phyloP scores from a whole-genome alignment of 257 asterid genomes.

The Solanum chmielewskii region DNA sequence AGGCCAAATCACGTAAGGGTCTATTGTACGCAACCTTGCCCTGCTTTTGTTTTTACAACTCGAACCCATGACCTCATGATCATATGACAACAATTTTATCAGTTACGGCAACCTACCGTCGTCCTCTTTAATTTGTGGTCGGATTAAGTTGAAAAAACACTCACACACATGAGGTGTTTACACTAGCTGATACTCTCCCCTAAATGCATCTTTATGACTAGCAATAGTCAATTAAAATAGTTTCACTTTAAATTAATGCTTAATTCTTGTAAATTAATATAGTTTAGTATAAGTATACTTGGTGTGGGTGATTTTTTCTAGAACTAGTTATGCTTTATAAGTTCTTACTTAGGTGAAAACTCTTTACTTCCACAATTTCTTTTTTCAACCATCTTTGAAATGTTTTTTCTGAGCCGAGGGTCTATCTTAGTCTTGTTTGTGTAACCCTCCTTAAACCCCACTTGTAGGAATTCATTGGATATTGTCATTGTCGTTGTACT shows the following conservation, averaged over 20 bases:
- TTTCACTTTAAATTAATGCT: background rate
- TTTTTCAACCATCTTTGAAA: background rate
- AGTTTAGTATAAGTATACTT: background rate
- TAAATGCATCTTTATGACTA: background rate
- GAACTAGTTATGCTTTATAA: background rate
- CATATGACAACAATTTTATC: background rate
- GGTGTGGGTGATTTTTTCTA: background rate
- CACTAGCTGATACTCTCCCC: background rate
- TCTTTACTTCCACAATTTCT: background rate
- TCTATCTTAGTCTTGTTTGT: background rate
- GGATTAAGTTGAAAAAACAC: background rate
- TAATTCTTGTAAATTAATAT: too few relatives aligned
- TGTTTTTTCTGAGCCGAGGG: background rate
- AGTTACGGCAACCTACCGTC: background rate
- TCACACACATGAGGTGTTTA: background rate
- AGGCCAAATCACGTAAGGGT: background rate
- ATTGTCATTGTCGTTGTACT: background rate
- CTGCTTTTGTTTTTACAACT: too few relatives aligned
- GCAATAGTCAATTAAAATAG: background rate
- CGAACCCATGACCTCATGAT: background rate
- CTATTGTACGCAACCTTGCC: background rate
- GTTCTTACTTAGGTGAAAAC: background rate
- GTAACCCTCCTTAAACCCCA: background rate
- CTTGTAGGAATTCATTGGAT: background rate
- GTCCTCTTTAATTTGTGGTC: background rate